Percentiles rank a stretch among this genome's conserved stretches.
These are phyloP conservation scores for Beauveria bassiana DNA, from an alignment of 2,329 filamentous ascomycete genomes.

Conservation along the genomic window DNA sequence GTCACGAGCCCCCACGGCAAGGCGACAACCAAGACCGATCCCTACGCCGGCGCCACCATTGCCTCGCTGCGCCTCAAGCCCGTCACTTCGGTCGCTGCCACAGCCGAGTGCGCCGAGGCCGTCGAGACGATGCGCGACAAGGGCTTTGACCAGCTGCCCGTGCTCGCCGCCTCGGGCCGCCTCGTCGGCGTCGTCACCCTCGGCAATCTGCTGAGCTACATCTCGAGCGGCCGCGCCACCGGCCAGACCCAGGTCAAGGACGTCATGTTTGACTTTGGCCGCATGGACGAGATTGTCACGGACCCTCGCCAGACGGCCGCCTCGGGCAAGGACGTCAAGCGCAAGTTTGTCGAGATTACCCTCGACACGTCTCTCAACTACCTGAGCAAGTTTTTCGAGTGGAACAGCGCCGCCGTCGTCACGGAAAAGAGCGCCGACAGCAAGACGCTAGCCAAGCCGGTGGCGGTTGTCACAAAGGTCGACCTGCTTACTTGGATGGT, in stretches of 20 bases:
- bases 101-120: constrained; percentile 70
- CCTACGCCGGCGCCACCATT: constrained; percentile 73
- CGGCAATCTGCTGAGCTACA: constrained; percentile 86
- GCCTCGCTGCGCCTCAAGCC: constrained; percentile 82
- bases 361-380: constrained; percentile 76
- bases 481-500: constrained; percentile 91
- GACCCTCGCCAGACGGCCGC: constrained; percentile 62
- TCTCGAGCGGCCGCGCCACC: constrained; percentile 73
- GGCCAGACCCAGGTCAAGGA: constrained; percentile 67
- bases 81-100: constrained; percentile 72
- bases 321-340: constrained; percentile 36
- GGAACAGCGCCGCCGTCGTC: constrained; percentile 93
- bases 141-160: constrained; percentile 94
- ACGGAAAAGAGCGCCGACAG: constrained; percentile 62
- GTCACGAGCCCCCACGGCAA: constrained; percentile 26
- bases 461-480: constrained; percentile 93
- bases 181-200: constrained; percentile 91
- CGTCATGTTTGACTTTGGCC: constrained; percentile 95
- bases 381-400: constrained; percentile 90
- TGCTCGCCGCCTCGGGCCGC: constrained; percentile 62
- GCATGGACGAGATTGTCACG: constrained; percentile 82
- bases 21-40: constrained; percentile 45
- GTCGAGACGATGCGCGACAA: constrained; percentile 98
- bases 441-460: constrained; percentile 60
- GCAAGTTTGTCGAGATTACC: constrained; percentile 90